Conservation (phyloP, 768 basidiomycete species). For the Tremella fuciformis region DNA sequence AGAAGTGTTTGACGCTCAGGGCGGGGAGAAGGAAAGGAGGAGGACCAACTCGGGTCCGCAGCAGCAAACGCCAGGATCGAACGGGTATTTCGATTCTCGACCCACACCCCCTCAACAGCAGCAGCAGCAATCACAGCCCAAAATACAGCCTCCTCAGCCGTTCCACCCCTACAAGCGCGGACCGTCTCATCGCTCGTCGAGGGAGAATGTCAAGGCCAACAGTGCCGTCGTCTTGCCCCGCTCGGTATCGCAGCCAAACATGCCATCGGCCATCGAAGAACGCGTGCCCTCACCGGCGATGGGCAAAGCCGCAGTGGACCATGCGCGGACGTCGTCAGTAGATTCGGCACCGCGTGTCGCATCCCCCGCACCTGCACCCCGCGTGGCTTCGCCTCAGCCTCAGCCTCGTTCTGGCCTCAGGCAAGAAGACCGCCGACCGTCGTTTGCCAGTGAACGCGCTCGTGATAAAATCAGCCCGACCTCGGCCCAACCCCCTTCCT, state of each 20-base stretch:
- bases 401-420: too few relatives aligned
- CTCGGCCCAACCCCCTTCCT: slow-evolving; percentile 17
- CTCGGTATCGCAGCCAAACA: slow-evolving; percentile 13
- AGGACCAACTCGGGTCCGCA: slow-evolving; percentile 26
- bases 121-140: slow-evolving; percentile 13
- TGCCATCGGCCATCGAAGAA: neutral
- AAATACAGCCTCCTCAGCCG: slow-evolving; percentile 10
- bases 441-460: neutral
- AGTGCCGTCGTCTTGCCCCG: slow-evolving; percentile 8
- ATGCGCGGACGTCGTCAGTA: slow-evolving; percentile 14
- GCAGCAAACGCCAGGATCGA: slow-evolving; percentile 8
- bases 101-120: slow-evolving; percentile 14
- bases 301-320: slow-evolving; percentile 1
- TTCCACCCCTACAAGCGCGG: slow-evolving; percentile 46
- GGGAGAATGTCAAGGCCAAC: slow-evolving; percentile 22
- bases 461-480: neutral
- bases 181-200: slow-evolving; percentile 26
- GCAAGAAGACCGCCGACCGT: neutral
- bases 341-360: slow-evolving; percentile 8
- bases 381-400: neutral
- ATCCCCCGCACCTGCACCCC: slow-evolving; percentile 5
- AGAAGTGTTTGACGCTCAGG: neutral
- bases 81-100: neutral
- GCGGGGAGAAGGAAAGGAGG: slow-evolving; percentile 20
- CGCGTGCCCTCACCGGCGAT: neutral